Base-by-base conservation (phyloP, 306 rosid species). In the barrel medic (Medicago truncatula) region DNA sequence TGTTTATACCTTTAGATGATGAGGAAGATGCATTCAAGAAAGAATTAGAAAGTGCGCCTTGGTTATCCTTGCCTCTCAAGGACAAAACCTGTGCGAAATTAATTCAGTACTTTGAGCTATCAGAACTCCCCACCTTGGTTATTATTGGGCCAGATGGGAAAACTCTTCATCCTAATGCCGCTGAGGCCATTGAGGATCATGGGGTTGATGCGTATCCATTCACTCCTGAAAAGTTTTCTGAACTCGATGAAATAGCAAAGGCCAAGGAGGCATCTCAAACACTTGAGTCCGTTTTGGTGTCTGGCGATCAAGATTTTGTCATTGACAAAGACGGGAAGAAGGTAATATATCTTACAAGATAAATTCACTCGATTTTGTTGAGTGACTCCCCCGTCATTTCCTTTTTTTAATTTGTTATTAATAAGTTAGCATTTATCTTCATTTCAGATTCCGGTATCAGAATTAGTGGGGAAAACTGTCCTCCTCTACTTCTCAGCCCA, bases 401-500 rank as follows among this genome's bases (percentile, higher is more conserved):
- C 20, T 60, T 25, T 2, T 3, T 63, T 40, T 17, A 47, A 25
- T 65, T 39, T 44, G 34, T 44, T 44, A 21, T 62, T 73, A 54
- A 75, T 14, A n/a, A 21, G 34, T 66, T 58, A 14, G 23, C 34
- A 68, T 50, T 43, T 31, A 7, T 76, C 44, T 4, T 41, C 5
- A 72, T 53, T 64, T 73, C 84, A 91, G 98, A 65, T 91, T 63
- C 91, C 77, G 0, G 92, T 93, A 56, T 86, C 90, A 10, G 90
- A 85, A 63, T 80, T 93, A 18, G 82, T 81, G 65, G 96, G 97
- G 65, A 89, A 87, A 86, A 88, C 36, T 47, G 76, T 93, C 69
- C 87, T 93, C 41, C 87, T 93, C 16, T 93, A 91, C 80, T 93
- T 93, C 88, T 93, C 97, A 43, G 98, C 93, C 9, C 91, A 89